phyloP scores from a whole-genome alignment of 1,284 basidiomycete genomes.

The Sanghuangporus baumii region DNA sequence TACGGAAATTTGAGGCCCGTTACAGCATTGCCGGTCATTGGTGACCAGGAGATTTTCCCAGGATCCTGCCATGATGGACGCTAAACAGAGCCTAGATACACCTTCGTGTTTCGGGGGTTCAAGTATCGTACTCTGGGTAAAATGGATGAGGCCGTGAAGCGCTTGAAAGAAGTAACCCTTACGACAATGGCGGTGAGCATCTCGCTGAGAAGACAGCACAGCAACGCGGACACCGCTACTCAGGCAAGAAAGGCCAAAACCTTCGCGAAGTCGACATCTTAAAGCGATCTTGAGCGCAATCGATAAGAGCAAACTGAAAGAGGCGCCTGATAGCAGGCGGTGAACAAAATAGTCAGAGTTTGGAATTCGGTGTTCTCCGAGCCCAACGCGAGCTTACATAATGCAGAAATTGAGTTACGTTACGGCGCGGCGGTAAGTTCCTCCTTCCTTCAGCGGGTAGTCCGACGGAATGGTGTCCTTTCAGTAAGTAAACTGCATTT shows the following conservation, averaged over 20 bases:
- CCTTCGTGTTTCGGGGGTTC: not conserved
- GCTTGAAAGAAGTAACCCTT: not conserved
- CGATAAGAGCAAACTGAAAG: not conserved
- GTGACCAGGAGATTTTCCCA: not conserved
- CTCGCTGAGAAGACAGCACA: not conserved
- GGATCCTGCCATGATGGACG: not conserved
- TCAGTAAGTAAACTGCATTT: conserved; percentile 36
- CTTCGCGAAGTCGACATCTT: not conserved
- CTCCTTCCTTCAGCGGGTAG: not conserved
- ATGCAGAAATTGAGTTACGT: not conserved
- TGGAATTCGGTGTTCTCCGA: conserved; percentile 25
- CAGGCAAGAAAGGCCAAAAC: not conserved
- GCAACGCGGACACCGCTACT: not conserved
- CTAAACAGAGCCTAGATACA: not conserved
- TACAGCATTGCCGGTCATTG: not conserved
- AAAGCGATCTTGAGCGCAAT: not conserved
- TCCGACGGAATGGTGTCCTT: conserved; percentile 45
- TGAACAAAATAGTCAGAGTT: not conserved
- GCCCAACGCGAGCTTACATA: not conserved
- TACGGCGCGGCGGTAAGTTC: too few relatives aligned
- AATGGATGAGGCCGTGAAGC: not conserved
- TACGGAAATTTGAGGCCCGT: too few relatives aligned
- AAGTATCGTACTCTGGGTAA: not conserved
- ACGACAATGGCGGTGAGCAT: not conserved
- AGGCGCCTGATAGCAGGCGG: not conserved